phyloP scores from a whole-genome alignment of 2,329 filamentous ascomycete genomes.

The Ceratocystis harringtonii region DNA sequence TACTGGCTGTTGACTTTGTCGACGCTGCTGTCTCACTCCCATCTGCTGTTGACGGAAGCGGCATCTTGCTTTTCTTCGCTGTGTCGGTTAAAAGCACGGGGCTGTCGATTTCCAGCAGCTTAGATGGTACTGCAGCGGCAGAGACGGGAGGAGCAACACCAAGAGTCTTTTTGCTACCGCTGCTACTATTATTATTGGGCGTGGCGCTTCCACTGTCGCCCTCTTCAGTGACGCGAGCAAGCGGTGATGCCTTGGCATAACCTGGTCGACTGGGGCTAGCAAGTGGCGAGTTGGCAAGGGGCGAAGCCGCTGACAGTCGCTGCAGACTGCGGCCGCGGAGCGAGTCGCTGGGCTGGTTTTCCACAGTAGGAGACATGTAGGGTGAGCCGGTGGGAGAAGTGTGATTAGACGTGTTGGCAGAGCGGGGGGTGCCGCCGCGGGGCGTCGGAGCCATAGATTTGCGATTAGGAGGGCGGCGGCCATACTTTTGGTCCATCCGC shows the following conservation, averaged over 20 bases:
- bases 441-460: constrained; percentile 34
- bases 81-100: constrained; percentile 25
- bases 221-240: constrained; percentile 64
- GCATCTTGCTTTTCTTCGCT: constrained; percentile 30
- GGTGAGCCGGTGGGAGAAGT: constrained; percentile 34
- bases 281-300: constrained; percentile 33
- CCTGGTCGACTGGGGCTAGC: constrained; percentile 50
- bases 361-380: constrained; percentile 51
- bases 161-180: constrained; percentile 18
- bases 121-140: constrained; percentile 30
- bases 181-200: neutral
- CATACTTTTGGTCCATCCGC: constrained; percentile 91
- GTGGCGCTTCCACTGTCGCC: constrained; percentile 10
- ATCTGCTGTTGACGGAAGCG: constrained; percentile 21
- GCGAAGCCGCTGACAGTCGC: constrained; percentile 42
- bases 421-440: constrained; percentile 20
- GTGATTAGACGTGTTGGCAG: constrained; percentile 24
- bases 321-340: constrained; percentile 58
- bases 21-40: constrained; percentile 22
- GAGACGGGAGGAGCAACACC: constrained; percentile 28
- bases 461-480: constrained; percentile 45
- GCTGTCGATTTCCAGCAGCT: constrained; percentile 42
- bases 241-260: constrained; percentile 53
- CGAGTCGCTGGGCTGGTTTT: constrained; percentile 32
- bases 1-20: constrained; percentile 22